Evolutionary conservation across 2,329 filamentous ascomycete genomes (phyloP).

Genomic region (Trichoderma semiorbis): DNA sequence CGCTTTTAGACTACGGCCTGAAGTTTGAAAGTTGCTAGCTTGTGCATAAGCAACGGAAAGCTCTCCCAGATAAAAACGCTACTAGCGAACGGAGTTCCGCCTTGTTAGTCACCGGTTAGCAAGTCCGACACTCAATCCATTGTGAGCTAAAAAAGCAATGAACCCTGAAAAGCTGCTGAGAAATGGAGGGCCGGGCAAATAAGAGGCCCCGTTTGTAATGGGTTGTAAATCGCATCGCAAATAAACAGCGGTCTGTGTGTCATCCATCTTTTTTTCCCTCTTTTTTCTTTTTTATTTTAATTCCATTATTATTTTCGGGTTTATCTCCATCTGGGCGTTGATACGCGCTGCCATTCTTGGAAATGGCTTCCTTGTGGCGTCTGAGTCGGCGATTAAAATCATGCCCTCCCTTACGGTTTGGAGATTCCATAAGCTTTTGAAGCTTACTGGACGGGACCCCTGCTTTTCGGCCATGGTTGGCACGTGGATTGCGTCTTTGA

Average conservation of each 20-base stretch:
- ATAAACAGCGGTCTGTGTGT: not conserved
- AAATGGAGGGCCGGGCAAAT: not conserved
- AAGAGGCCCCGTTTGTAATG: not conserved
- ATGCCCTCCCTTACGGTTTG: not conserved
- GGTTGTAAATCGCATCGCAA: not conserved
- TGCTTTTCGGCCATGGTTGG: not conserved
- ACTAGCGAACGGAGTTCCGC: not conserved
- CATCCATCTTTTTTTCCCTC: not conserved
- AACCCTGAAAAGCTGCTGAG: not conserved
- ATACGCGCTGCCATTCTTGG: not conserved
- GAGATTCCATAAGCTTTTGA: conserved; percentile 1
- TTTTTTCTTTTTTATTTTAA: not conserved
- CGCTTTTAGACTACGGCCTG: not conserved
- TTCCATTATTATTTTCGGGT: not conserved
- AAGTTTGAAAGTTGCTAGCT: not conserved
- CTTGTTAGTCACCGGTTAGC: not conserved
- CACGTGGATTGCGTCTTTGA: conserved; percentile 3
- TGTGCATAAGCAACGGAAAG: not conserved
- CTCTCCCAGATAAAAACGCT: not conserved
- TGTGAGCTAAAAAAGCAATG: not conserved
- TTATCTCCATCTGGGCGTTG: not conserved
- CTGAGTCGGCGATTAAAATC: not conserved
- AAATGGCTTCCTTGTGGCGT: not conserved
- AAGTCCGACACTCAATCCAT: not conserved
- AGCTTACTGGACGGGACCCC: conserved; percentile 12